Percentiles rank a stretch among this genome's conserved stretches.
Evolutionary conservation across 257 asterid genomes (phyloP).

Genomic region (Ocimum tenuiflorum): DNA sequence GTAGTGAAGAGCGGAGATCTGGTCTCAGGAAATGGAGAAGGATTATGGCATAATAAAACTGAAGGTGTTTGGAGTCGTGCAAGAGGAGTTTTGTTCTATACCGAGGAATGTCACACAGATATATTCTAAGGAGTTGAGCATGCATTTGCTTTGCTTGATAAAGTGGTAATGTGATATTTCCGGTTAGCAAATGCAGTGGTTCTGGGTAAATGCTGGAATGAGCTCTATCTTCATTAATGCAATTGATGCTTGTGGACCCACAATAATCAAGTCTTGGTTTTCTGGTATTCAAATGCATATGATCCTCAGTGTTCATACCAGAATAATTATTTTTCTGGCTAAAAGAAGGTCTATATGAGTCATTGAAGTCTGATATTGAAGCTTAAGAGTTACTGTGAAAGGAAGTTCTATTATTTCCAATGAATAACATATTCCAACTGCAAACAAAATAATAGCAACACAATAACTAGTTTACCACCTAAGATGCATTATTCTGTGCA

Average conservation of each 20-base stretch:
- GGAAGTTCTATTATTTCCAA: conserved; percentile 30
- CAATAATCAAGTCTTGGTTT: conserved; percentile 14
- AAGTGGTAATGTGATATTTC: conserved; percentile 28
- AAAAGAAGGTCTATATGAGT: conserved; percentile 16
- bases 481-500: conserved; percentile 5
- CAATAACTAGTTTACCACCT: conserved; percentile 23
- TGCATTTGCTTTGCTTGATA: conserved; percentile 53
- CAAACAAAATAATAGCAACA: conserved; percentile 32
- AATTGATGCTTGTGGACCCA: neutral
- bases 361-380: conserved; percentile 27
- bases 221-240: conserved; percentile 18
- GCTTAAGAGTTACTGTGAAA: conserved; percentile 36
- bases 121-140: conserved; percentile 49
- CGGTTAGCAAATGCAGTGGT: conserved; percentile 26
- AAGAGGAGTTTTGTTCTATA: conserved; percentile 48
- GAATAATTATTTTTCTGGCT: conserved; percentile 7
- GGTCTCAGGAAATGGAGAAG: conserved; percentile 36
- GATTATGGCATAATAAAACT: conserved; percentile 38
- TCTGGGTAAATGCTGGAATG: conserved; percentile 18
- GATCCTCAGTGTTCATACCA: conserved; percentile 21
- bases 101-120: conserved; percentile 34
- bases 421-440: conserved; percentile 40
- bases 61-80: conserved; percentile 41
- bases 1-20: conserved; percentile 46
- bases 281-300: conserved; percentile 1